These are phyloP conservation scores for Coccomyxa sp. DNA, from an alignment of 139 green algal genomes.

Conservation along the genomic window DNA sequence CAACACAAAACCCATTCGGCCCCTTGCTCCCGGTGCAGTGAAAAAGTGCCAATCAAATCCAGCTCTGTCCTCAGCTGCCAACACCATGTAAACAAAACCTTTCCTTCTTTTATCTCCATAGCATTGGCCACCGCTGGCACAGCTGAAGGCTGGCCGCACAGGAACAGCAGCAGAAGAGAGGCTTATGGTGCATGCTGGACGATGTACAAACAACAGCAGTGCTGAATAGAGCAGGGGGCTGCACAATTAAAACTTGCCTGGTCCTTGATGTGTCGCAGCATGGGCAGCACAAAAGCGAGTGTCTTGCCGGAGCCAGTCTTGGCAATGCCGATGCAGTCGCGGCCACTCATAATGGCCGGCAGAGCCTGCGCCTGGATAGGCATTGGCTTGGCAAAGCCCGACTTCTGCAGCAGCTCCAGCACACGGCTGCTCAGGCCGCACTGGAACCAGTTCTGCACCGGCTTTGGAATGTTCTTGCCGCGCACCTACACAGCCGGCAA, in stretches of 20 bases:
- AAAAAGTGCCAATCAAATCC: no score
- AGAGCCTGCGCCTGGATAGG: conserved; percentile 94
- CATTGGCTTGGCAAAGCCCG: conserved; percentile 78
- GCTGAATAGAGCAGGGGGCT: no score
- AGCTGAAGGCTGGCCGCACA: no score
- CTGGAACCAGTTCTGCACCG: conserved; percentile 78
- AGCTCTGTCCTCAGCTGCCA: no score
- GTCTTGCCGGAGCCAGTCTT: conserved; percentile 98
- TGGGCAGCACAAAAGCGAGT: conserved; percentile 93
- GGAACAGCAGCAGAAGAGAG: no score
- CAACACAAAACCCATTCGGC: no score
- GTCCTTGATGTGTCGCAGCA: conserved; percentile 96
- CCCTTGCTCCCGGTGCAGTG: no score
- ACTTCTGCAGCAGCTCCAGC: conserved; percentile 72
- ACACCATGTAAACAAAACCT: no score
- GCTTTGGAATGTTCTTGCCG: conserved; percentile 83
- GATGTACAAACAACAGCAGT: no score
- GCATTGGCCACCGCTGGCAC: no score
- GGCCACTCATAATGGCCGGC: conserved; percentile 92
- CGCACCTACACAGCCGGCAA: conserved; percentile 23
- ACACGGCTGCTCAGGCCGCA: conserved; percentile 69
- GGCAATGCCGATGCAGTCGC: conserved; percentile 97
- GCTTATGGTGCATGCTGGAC: no score
- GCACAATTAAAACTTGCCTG: conserved; percentile 46
- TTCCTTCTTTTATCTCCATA: no score